Conservation (phyloP, 179 eudicot species). For the Heliamphora pulchella region DNA sequence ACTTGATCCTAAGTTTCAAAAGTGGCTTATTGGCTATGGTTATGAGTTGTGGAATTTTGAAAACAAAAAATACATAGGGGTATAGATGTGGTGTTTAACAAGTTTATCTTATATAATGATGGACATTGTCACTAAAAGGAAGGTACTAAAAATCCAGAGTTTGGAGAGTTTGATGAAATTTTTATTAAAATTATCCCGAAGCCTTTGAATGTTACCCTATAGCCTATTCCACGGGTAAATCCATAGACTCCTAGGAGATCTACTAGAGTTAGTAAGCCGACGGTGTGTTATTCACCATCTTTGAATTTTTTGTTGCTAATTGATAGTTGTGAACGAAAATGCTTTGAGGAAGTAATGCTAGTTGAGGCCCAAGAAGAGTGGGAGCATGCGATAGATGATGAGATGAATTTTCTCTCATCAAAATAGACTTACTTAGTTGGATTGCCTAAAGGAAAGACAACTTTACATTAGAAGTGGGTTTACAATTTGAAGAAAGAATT, state of each 20-base stretch:
- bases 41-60: conserved; percentile 11
- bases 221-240: background rate
- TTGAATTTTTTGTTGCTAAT: background rate
- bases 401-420: conserved; percentile 4
- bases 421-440: background rate
- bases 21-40: conserved; percentile 11
- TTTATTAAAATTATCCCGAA: background rate
- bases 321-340: background rate
- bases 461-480: background rate
- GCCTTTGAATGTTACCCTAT: background rate
- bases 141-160: background rate
- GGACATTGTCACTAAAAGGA: background rate
- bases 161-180: background rate
- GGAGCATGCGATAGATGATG: background rate
- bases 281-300: background rate
- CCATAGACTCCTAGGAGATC: background rate
- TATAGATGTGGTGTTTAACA: background rate
- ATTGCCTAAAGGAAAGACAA: background rate
- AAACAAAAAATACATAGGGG: background rate
- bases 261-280: too few species aligned
- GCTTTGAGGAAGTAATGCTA: background rate
- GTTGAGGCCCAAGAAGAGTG: background rate
- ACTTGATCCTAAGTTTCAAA: background rate
- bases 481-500: background rate
- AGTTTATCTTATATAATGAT: background rate